Base-by-base conservation (phyloP, 2,329 filamentous ascomycete genomes). In the Coccinonectria pachysandricola region DNA sequence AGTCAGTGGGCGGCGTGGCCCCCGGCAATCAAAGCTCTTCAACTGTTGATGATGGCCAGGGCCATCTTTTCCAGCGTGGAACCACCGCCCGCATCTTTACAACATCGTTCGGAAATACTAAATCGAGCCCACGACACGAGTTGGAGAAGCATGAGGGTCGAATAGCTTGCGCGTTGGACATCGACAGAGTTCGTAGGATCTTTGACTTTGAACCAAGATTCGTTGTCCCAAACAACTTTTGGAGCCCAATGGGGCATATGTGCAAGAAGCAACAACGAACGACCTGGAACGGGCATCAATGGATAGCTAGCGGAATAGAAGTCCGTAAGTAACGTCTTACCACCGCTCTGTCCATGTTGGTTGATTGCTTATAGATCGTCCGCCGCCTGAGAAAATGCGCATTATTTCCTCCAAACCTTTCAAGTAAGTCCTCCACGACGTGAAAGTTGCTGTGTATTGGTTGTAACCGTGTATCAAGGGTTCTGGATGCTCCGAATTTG, bases 401-500 rank as follows among this genome's bases (percentile, higher is more conserved):
- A 54, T 62, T 18, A 62, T 91, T 21, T 80, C 84, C 19, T 65
- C 68, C 6, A 69, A 80, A 11, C 83, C 86, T 5, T 92, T 92
- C 59, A 82, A 81, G 76, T 79, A 63, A 51, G 36, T 59, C 24
- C 8, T 12, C 15, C 5, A 11, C 23, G 6, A 22, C 23, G 28
- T 15, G n/a, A n/a, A 4, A n/a, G 8, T 6, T 28, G 21, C 49
- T 67, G 30, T 65, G 45, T 31, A 13, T n/a, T n/a, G n/a, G n/a
- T n/a, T n/a, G n/a, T n/a, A n/a, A n/a, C n/a, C n/a, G n/a, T n/a
- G n/a, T 7, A 9, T 4, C 9, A 36, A 80, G 75, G 57, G 81
- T 95, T 6, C 66, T 98, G 5, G 85, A 95, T 56, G 88, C 88
- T 7, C 86, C 87, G 3, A 73, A 75, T 26, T 64, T 96, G n/a